These are phyloP conservation scores for Dactylella cylindrospora DNA, from an alignment of 2,329 filamentous ascomycete genomes.

Conservation along the genomic window DNA sequence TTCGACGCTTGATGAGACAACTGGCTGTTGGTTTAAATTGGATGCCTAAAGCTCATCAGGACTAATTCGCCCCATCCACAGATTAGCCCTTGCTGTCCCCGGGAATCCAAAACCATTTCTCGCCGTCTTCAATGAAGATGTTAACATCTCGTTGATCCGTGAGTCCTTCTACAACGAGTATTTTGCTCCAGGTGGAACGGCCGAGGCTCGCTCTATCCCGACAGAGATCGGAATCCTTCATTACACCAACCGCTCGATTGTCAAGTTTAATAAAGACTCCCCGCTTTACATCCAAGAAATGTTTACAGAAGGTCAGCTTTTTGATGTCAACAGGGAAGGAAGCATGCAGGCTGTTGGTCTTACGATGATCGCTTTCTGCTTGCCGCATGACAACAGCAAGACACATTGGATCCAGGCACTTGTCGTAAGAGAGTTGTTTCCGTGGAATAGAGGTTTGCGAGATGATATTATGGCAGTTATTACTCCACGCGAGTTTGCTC, in stretches of 20 bases:
- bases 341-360: conserved; percentile 29
- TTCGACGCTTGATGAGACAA: neutral
- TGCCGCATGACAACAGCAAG: conserved; percentile 24
- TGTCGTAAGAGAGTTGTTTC: conserved; percentile 29
- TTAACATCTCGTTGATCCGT: conserved; percentile 18
- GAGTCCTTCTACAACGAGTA: conserved; percentile 36
- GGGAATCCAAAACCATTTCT: conserved; percentile 29
- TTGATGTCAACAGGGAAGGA: conserved; percentile 21
- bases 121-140: conserved; percentile 12
- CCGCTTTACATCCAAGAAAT: conserved; percentile 23
- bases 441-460: conserved; percentile 13
- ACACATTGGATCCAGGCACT: conserved; percentile 28
- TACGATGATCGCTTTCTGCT: conserved; percentile 28
- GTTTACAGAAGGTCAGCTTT: conserved; percentile 1
- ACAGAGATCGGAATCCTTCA: conserved; percentile 24
- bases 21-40: too few relatives aligned
- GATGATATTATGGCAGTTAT: conserved; percentile 21
- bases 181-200: conserved; percentile 2
- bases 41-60: neutral
- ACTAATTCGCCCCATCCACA: neutral
- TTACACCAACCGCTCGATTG: conserved; percentile 20
- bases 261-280: conserved; percentile 37
- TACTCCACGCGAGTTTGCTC: conserved; percentile 8
- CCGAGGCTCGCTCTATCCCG: conserved; percentile 9
- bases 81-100: conserved; percentile 18